phyloP scores from a whole-genome alignment of 192 early-diverging fungal species.

The Gigaspora rosea region DNA sequence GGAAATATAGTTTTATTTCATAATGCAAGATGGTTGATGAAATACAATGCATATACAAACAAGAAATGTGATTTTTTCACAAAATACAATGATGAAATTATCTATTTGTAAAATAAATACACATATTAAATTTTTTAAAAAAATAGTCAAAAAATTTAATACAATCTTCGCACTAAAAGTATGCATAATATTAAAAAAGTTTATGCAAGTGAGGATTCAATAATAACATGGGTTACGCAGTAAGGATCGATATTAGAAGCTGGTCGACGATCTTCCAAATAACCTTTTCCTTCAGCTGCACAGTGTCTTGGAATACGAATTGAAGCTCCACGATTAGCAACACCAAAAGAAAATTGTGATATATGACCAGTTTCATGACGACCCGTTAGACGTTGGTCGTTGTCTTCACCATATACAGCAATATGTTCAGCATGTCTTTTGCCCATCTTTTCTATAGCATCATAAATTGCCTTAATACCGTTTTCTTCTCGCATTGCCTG shows the following conservation, averaged over 20 bases:
- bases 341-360: conserved; percentile 50
- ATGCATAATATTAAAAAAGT: too few species aligned
- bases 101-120: too few species aligned
- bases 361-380: conserved; percentile 58
- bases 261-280: conserved; percentile 32
- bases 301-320: conserved; percentile 62
- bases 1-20: too few species aligned
- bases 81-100: too few species aligned
- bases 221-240: conserved; percentile 49
- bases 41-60: too few species aligned
- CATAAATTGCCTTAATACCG: conserved; percentile 52
- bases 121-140: too few species aligned
- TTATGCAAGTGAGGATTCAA: conserved; percentile 34
- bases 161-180: too few species aligned
- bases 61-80: too few species aligned
- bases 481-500: conserved; percentile 51
- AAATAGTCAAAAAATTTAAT: too few species aligned
- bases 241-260: conserved; percentile 63
- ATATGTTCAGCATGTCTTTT: conserved; percentile 51
- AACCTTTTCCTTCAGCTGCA: conserved; percentile 51
- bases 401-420: conserved; percentile 60
- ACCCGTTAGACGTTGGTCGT: conserved; percentile 57
- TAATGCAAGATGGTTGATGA: too few species aligned
- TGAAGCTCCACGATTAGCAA: conserved; percentile 58
- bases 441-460: conserved; percentile 54